Percentiles rank a stretch among this genome's conserved stretches.
Evolutionary conservation across 495 filamentous ascomycete species (phyloP).

Genomic region (Aspergillus indologenus): DNA sequence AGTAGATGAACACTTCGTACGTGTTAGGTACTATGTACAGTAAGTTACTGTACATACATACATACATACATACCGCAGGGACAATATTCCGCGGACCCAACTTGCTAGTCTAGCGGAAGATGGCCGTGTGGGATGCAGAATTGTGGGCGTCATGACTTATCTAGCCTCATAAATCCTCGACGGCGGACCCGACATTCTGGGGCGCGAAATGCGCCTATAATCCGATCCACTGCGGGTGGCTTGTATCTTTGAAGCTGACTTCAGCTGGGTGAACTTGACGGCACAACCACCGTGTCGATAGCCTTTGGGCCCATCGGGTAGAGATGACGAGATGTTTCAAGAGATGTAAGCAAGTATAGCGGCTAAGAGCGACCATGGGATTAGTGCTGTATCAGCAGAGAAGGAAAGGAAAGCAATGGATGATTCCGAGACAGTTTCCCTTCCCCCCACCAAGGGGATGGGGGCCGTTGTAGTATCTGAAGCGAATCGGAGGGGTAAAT

Average conservation of each 20-base stretch:
- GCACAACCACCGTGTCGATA: neutral
- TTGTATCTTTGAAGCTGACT: constrained; percentile 4
- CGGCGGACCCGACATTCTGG: constrained; percentile 6
- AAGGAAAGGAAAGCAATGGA: neutral
- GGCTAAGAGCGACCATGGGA: neutral
- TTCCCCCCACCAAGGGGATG: neutral
- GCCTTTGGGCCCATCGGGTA: neutral
- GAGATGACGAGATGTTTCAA: neutral
- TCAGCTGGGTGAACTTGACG: neutral
- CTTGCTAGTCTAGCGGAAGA: neutral
- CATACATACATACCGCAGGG: neutral
- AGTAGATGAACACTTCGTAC: neutral
- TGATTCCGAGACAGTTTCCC: neutral
- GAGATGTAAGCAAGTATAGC: neutral
- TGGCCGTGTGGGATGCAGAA: neutral
- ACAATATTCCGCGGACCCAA: neutral
- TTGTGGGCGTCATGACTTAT: neutral
- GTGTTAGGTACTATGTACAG: neutral
- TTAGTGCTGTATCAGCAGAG: neutral
- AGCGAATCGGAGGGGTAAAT: constrained; percentile 16
- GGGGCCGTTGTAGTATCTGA: constrained; percentile 8
- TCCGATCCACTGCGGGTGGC: constrained; percentile 7
- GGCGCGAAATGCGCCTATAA: constrained; percentile 6
- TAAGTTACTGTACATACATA: neutral
- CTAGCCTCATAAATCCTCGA: neutral